Evolutionary conservation across 306 rosid genomes (phyloP).

Genomic region (Sechiopsis laciniata): DNA sequence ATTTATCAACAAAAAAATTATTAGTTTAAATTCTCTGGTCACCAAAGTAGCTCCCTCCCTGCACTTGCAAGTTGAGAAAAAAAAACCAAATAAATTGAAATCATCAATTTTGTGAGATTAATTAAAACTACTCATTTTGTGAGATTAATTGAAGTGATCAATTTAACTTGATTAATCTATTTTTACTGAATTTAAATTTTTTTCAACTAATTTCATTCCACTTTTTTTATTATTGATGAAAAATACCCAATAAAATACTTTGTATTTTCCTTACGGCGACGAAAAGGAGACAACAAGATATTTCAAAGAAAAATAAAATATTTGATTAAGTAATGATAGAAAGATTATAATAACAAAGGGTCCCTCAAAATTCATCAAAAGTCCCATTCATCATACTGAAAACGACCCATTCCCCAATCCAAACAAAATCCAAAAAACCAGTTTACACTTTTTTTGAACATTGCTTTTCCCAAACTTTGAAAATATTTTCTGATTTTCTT

Average conservation of each 20-base stretch:
- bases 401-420: conserved; percentile 17
- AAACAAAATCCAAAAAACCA: conserved; percentile 17
- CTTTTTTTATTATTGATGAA: no score
- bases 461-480: background rate
- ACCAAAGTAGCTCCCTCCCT: no score
- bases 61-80: no score
- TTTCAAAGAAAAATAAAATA: background rate
- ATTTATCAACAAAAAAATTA: no score
- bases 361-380: background rate
- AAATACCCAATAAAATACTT: background rate
- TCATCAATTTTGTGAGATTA: no score
- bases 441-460: conserved; percentile 10
- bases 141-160: no score
- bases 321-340: background rate
- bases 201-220: no score
- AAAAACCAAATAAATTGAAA: no score
- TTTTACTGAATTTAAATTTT: no score
- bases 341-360: background rate
- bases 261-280: background rate
- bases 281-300: background rate
- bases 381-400: conserved; percentile 20
- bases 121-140: no score
- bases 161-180: no score
- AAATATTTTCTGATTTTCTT: conserved; percentile 10
- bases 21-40: no score